Evolutionary conservation across 2,329 filamentous ascomycete species (phyloP), one percentile per base, ranked within the genome.

Genomic region (Trichoderma harzianum): DNA sequence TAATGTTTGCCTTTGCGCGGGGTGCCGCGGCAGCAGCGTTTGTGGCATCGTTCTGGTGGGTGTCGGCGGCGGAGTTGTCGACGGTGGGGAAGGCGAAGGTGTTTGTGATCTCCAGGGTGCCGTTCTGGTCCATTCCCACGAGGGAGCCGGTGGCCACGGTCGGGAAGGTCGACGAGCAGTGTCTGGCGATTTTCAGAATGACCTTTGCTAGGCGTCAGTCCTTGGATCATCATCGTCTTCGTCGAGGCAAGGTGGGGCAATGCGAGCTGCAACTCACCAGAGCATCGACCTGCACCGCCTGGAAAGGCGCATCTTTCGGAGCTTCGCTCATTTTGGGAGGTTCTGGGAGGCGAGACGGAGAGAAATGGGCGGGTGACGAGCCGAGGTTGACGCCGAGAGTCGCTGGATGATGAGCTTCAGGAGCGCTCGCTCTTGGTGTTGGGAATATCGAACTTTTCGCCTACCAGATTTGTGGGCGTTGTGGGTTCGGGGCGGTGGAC

Each of bases 161-260:
- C 63, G 95, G 95, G 85, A 97, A 98, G 69, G 89, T 88, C 78
- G 93, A 89, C 72, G 94, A 92, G 85, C 93, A 94, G 86, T 98
- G 95, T 85, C 97, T 98, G 84, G 97, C 95, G 82, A 98, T 95
- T 87, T 98, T 97, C 92, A 98, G 95, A 77, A 97, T 93, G 79
- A 97, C 93, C 93, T 96, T 77, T 68, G 39, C 72, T 61, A 63
- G 71, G 73, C 74, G 73, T 76, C 73, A 78, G 73, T 73, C 75
- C 10, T 51, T 10, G 7, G 16, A 18, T 43, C 34, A 36, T 18
- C 36, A 18, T 43, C 75, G 72, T 73, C 73, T 68, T 74, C 73
- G 72, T 76, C 75, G 76, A 75, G 75, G 74, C 72, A 73, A 79
- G 79, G 81, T 81, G 81, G 81, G 80, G 80, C 78, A 78, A 28